Base-by-base conservation (phyloP, 108 stramenopile species). In the Fistulifera pelliculosa region DNA sequence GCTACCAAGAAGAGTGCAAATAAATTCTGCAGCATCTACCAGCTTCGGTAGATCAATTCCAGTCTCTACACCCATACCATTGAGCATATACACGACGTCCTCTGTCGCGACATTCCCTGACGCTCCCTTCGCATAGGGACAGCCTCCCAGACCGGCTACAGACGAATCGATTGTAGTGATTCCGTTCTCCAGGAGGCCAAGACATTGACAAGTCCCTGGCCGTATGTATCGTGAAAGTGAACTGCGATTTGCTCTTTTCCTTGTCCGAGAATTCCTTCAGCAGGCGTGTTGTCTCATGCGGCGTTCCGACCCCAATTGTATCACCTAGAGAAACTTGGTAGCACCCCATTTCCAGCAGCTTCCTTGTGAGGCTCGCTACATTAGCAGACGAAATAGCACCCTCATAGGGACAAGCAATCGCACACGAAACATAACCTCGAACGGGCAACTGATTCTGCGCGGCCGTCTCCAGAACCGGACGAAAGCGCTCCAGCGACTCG, bases 191-290 rank as follows among this genome's bases (percentile, higher is more conserved):
- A 90, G 23, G 87, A 78, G 0, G 66, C 70, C 5, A 85, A 57
- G 41, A 95, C 85, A 49, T 95, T 95, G 24, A 87, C 75, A 45
- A 93, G 60, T 13, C 86, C 90, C 67, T 83, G 82, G 27, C 89
- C 94, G 56, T 85, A 89, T 0, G 94, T 95, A 50, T 95, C 90
- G 64, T 95, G 94, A 70, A 85, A 95, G 52, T 95, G 94, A 53
- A 85, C 82, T 15, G 94, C 94, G 11, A 91, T 54, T 8, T 35
- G 31, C 31, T 35, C 2, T 68, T 68, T 11, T 44, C 44, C 12
- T 16, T 6, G 47, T 57, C 43, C 17, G 19, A 19, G 13, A 91
- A 63, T 35, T 52, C 75, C 1, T 72, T 38, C 10, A 95, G 43
- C 62, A 93, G 52, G 11, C 38, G 38, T 3, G n/a, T 41, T 13